These are phyloP conservation scores for Staphylotrichum longicolle DNA, from an alignment of 495 filamentous ascomycete genomes.

Conservation along the genomic window DNA sequence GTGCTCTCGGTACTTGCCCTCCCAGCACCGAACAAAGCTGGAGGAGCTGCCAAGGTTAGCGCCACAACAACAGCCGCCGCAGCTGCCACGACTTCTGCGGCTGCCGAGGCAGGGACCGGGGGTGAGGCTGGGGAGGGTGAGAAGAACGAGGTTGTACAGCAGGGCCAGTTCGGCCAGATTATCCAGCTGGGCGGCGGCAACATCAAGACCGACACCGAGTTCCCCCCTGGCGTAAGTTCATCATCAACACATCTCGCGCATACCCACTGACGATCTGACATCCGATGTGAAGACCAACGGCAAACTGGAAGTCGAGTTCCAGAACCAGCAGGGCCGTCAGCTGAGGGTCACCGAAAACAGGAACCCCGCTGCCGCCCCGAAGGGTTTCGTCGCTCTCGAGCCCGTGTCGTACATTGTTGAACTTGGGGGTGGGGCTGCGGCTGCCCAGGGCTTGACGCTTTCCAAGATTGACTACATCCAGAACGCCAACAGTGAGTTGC, in stretches of 20 bases:
- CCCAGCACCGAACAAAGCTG: slow-evolving; percentile 19
- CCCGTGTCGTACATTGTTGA: slow-evolving; percentile 37
- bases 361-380: slow-evolving; percentile 33
- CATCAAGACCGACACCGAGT: slow-evolving; percentile 33
- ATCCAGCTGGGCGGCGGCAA: slow-evolving; percentile 29
- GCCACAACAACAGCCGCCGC: slow-evolving; percentile 15
- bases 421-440: slow-evolving; percentile 26
- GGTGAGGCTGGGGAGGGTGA: slow-evolving; percentile 13
- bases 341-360: slow-evolving; percentile 39
- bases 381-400: slow-evolving; percentile 38
- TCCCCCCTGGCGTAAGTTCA: slow-evolving; percentile 31
- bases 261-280: neutral
- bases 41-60: neutral
- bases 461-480: slow-evolving; percentile 44
- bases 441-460: slow-evolving; percentile 32
- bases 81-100: slow-evolving; percentile 14
- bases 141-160: slow-evolving; percentile 31
- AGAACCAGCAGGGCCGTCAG: slow-evolving; percentile 28
- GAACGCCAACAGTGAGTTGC: slow-evolving; percentile 29
- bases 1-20: slow-evolving; percentile 28
- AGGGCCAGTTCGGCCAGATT: slow-evolving; percentile 26
- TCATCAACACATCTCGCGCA: neutral
- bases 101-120: slow-evolving; percentile 4
- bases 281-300: slow-evolving; percentile 28
- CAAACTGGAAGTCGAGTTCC: slow-evolving; percentile 40